These are phyloP conservation scores for Canna indica DNA, from an alignment of 176 grass and related monocot genomes.

Conservation along the genomic window DNA sequence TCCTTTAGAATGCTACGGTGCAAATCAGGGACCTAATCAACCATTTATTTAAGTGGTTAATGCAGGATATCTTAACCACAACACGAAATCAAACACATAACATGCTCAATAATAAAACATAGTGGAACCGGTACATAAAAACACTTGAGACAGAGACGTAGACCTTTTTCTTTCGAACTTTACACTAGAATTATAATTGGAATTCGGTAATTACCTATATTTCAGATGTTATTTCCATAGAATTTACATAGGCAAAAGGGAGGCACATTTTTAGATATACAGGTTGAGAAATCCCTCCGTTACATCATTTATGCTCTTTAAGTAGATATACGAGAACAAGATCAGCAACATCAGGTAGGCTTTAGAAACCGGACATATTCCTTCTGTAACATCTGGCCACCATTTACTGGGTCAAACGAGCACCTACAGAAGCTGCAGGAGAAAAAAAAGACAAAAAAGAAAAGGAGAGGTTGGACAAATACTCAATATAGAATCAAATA, in stretches of 20 bases:
- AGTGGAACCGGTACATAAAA: too few species aligned
- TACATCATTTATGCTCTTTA: neutral
- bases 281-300: too few species aligned
- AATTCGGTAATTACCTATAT: neutral
- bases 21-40: too few species aligned
- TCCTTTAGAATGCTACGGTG: too few species aligned
- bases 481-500: slow-evolving; percentile 9
- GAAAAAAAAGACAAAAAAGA: neutral
- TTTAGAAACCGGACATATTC: slow-evolving; percentile 60
- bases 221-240: neutral
- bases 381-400: slow-evolving; percentile 73
- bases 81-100: neutral
- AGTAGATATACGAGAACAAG: too few species aligned
- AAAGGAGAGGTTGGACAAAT: neutral
- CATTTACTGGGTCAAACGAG: slow-evolving; percentile 69
- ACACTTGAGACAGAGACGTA: too few species aligned
- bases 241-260: neutral
- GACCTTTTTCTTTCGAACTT: too few species aligned
- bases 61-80: too few species aligned
- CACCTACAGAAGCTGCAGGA: slow-evolving; percentile 77
- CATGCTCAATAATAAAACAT: neutral
- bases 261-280: neutral
- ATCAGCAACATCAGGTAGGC: slow-evolving; percentile 4
- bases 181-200: neutral
- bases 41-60: too few species aligned